These are phyloP conservation scores for Sphaerulina vaccinii DNA, from an alignment of 2,329 filamentous ascomycete genomes.

Conservation along the genomic window DNA sequence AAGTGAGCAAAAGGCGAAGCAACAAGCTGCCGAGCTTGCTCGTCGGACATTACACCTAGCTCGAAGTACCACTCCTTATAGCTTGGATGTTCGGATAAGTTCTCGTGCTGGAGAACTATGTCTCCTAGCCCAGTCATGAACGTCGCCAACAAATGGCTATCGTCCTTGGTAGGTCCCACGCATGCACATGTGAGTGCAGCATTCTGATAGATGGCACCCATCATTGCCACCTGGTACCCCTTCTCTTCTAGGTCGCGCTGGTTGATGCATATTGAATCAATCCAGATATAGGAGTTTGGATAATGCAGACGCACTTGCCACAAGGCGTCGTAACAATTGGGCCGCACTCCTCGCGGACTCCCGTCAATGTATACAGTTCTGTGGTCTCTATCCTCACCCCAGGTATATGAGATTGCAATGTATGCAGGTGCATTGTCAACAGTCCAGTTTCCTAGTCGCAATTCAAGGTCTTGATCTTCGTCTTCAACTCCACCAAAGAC, in stretches of 20 bases:
- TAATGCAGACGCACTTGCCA: not conserved
- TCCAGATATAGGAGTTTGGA: not conserved
- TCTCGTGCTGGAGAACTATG: not conserved
- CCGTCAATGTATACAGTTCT: not conserved
- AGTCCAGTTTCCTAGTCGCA: not conserved
- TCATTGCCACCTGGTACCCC: conserved; percentile 7
- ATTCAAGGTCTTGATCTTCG: not conserved
- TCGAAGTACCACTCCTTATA: too few species aligned
- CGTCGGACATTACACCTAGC: not conserved
- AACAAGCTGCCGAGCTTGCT: not conserved
- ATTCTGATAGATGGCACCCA: conserved; percentile 1
- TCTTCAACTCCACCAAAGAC: not conserved
- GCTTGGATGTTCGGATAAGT: not conserved
- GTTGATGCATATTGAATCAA: conserved; percentile 17
- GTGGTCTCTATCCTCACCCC: not conserved
- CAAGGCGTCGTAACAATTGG: not conserved
- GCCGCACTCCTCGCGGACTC: not conserved
- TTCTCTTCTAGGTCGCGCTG: conserved; percentile 8
- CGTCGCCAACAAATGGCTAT: not conserved
- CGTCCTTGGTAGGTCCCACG: conserved; percentile 3
- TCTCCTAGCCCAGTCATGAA: not conserved
- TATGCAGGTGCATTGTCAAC: not conserved
- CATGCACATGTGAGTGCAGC: conserved; percentile 10
- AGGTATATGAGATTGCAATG: conserved; percentile 10
- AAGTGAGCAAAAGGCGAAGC: not conserved